Percentiles rank a stretch among this genome's conserved stretches.
phyloP scores from a whole-genome alignment of 1,284 basidiomycete genomes.

The Apiotrichum siamense region DNA sequence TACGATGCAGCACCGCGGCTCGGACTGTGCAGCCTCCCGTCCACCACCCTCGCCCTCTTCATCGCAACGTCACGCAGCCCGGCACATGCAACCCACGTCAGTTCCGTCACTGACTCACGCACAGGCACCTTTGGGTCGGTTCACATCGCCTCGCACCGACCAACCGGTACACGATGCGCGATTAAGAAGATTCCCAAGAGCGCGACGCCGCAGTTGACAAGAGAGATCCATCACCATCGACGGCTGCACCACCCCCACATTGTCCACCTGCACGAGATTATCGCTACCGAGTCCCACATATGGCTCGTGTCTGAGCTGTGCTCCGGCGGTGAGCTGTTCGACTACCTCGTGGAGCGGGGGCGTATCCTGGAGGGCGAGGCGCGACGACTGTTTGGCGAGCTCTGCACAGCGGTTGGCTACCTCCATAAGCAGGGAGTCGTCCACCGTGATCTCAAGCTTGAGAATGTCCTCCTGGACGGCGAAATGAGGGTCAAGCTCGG shows the following conservation, averaged over 20 bases:
- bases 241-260: conserved; percentile 91
- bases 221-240: conserved; percentile 97
- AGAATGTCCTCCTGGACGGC: conserved; percentile 89
- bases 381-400: conserved; percentile 79
- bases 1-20: too few species aligned
- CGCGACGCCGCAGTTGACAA: conserved; percentile 79
- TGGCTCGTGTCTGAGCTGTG: conserved; percentile 98
- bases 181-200: conserved; percentile 97
- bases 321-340: conserved; percentile 91
- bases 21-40: not conserved
- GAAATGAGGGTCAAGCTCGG: conserved; percentile 81
- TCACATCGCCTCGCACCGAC: conserved; percentile 81
- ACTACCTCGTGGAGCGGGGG: conserved; percentile 93
- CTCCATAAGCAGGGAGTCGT: conserved; percentile 83
- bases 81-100: not conserved
- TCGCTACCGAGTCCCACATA: conserved; percentile 88
- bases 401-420: conserved; percentile 92
- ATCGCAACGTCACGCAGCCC: not conserved
- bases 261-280: conserved; percentile 93
- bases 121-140: conserved; percentile 88
- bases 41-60: not conserved
- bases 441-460: conserved; percentile 91
- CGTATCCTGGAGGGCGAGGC: conserved; percentile 76
- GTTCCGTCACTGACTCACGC: not conserved
- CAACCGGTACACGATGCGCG: conserved; percentile 82